Conservation (phyloP, 164 flowering plant genomes). For the Magnolia sinica region DNA sequence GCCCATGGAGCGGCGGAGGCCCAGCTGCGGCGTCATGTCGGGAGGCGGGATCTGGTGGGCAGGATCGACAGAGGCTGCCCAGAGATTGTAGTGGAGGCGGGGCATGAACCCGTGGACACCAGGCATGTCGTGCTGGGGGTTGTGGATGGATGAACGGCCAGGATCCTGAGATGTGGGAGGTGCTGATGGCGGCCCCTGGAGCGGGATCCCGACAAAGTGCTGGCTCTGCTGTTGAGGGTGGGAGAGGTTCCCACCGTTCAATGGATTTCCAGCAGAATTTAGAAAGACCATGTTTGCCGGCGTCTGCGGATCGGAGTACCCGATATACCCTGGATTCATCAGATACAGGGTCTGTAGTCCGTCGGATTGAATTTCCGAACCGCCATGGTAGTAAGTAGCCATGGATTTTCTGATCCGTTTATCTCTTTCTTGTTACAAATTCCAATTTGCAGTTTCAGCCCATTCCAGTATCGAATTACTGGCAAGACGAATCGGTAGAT, state of each 20-base stretch:
- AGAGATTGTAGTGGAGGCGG: slow-evolving; percentile 56
- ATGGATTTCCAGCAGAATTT: slow-evolving; percentile 31
- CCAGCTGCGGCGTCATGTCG: slow-evolving; percentile 23
- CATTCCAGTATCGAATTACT: neutral
- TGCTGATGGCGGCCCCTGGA: slow-evolving; percentile 17
- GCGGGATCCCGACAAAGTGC: slow-evolving; percentile 64
- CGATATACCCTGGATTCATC: slow-evolving; percentile 82
- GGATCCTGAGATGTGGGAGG: slow-evolving; percentile 20
- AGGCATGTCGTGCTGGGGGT: slow-evolving; percentile 36
- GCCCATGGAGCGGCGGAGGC: slow-evolving; percentile 18
- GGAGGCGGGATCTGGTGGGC: slow-evolving; percentile 14
- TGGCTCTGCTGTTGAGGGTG: slow-evolving; percentile 32
- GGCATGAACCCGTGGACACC: slow-evolving; percentile 49
- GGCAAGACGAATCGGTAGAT: neutral
- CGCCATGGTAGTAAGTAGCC: slow-evolving; percentile 85
- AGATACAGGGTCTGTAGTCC: slow-evolving; percentile 81
- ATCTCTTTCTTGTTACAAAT: neutral
- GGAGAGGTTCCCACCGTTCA: slow-evolving; percentile 17
- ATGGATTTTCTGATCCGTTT: slow-evolving; percentile 22
- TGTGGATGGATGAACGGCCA: slow-evolving; percentile 19
- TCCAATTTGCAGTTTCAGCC: neutral
- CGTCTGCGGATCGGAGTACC: slow-evolving; percentile 48
- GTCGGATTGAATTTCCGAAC: slow-evolving; percentile 73
- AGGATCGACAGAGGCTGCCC: slow-evolving; percentile 25
- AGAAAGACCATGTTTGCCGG: slow-evolving; percentile 52